Base-by-base conservation (phyloP, 495 filamentous ascomycete species). In the Aspergillus campestris region DNA sequence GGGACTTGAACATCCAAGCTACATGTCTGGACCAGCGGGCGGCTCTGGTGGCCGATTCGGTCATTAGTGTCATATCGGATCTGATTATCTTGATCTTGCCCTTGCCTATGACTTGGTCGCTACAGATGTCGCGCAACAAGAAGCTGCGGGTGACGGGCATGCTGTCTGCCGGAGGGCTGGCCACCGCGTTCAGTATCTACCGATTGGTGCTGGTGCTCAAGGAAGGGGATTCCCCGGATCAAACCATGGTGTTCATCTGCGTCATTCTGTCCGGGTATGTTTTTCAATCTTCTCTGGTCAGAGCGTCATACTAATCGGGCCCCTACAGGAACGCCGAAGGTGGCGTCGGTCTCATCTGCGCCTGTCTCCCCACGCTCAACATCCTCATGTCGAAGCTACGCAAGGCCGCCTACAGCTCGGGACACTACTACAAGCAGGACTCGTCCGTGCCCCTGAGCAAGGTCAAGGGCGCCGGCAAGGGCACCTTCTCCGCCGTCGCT, bases 181-280 rank as follows among this genome's bases (percentile, higher is more conserved):
- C 70, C 3, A 71, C 67, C 0, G 68, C 54, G 3, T 68, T 66
- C 44, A 72, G 68, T 66, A 47, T 73, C 18, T 69, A 67, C 40
- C 66, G 72, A 9, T 44, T 75, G 7, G 52, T 71, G 0, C 50
- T 74, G 29, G 70, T 75, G 11, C 29, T 71, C 6, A 42, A 51
- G 12, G 57, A 64, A 6, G 62, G 61, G 3, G 53, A 40, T 12
- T 60, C 60, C 1, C 12, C 48, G 0, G 65, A 75, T 48, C 45
- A 58, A 47, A 70, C 64, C 5, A 58, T 73, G 13, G 47, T 70
- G 6, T 72, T 73, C 31, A 60, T 62, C n/a, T 57, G 60, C 39
- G 65, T 72, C 6, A 68, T 70, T 35, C 46, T 75, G 7, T 69
- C 65, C 4, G 72, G 67, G 71, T 75, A 67, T 28, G 67, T 55